These are phyloP conservation scores for Magnaporthiopsis rhizophila DNA, from an alignment of 2,329 filamentous ascomycete species.

Conservation along the genomic window DNA sequence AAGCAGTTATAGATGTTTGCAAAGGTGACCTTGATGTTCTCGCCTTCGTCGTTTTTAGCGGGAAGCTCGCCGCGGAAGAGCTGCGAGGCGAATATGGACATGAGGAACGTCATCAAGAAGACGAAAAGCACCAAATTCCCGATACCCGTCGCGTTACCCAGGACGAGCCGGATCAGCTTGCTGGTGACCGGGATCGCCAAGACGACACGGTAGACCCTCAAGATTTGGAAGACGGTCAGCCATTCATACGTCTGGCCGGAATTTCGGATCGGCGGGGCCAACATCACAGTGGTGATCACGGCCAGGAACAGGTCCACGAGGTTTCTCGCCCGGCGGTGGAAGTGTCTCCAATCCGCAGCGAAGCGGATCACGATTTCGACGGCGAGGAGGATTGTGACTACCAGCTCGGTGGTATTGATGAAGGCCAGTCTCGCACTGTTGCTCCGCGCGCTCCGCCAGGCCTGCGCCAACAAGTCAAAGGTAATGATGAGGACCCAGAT, in stretches of 20 bases:
- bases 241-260: conserved; percentile 71
- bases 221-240: conserved; percentile 86
- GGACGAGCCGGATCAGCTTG: conserved; percentile 76
- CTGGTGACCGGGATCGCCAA: conserved; percentile 81
- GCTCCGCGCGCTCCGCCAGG: conserved; percentile 71
- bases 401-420: conserved; percentile 64
- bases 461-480: conserved; percentile 72
- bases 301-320: conserved; percentile 71
- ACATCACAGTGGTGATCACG: conserved; percentile 73
- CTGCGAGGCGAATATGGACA: conserved; percentile 87
- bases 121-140: conserved; percentile 93
- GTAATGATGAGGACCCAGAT: conserved; percentile 77
- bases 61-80: conserved; percentile 85
- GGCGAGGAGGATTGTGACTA: conserved; percentile 70
- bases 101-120: conserved; percentile 88
- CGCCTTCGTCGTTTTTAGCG: conserved; percentile 47
- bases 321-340: conserved; percentile 67
- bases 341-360: conserved; percentile 68
- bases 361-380: conserved; percentile 79
- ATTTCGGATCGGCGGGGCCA: conserved; percentile 71
- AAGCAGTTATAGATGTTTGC: conserved; percentile 92
- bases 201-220: conserved; percentile 87
- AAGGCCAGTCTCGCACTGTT: conserved; percentile 48
- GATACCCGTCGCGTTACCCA: conserved; percentile 88
- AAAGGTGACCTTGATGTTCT: conserved; percentile 66